Base-by-base conservation (phyloP, 768 basidiomycete genomes). In the Leccinum sublutescens region DNA sequence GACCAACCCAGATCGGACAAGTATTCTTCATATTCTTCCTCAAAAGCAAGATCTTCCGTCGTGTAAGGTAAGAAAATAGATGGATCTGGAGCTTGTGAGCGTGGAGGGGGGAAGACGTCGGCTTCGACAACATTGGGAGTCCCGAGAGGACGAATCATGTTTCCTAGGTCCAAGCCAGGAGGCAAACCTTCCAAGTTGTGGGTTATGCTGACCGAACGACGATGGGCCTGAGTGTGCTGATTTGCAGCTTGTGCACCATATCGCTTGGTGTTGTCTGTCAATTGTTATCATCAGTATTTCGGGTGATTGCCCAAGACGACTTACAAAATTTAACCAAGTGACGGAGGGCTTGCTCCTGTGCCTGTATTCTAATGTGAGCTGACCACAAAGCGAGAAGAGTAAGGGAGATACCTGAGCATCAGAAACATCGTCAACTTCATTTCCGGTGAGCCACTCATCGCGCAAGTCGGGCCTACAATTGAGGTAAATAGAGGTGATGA, bases 1-100 rank as follows among this genome's bases (percentile, higher is more conserved):
- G 86, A 82, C 80, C 82, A 89, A 17, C 89, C 89, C 23, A 95
- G 77, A 68, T 93, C 93, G n/a, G 88, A 91, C 27, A 98, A 78
- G 66, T 96, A 94, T 68, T 96, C 95, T 71, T 98, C 95, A 68
- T 97, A 98, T 68, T 97, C 95, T 69, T 94, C 93, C 68, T 98
- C 95, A 64, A 95, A 95, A 1, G 93, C 94, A 59, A 93, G 89
- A 65, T 94, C 91, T 71, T 98, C 96, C 2, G 92, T 88, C 43
- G 91, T 93, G 70, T 93, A 97, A 15, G 93, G 93, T 21, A 94
- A 79, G 77, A 94, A 93, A 49, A 89, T 87, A 14, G 85, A 86
- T 11, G 89, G 85, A 70, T 93, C 89, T 0, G 89, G 87, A 1
- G 90, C 89, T 66, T 91, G 90, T 45, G 91, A 89, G 33, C 94